Conservation (phyloP, 345 rosid species). For the Populus davidiana region DNA sequence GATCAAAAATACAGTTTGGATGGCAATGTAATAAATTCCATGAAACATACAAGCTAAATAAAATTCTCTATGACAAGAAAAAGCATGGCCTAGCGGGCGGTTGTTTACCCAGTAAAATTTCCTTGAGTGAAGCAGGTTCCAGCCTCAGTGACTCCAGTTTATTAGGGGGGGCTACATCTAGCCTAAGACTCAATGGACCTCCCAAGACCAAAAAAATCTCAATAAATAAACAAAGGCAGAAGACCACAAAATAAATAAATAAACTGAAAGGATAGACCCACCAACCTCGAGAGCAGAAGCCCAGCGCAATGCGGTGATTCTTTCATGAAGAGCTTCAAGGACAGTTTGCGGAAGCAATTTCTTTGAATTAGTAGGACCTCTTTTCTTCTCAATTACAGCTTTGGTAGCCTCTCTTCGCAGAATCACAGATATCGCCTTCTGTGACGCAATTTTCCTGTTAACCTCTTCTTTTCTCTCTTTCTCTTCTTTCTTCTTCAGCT, state of each 20-base stretch:
- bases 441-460: constrained; percentile 68
- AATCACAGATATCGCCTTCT: constrained; percentile 74
- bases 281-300: constrained; percentile 83
- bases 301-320: constrained; percentile 85
- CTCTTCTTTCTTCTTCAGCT: constrained; percentile 42
- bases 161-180: neutral
- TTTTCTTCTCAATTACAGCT: constrained; percentile 73
- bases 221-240: neutral
- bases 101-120: too few species aligned
- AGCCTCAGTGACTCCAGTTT: too few species aligned
- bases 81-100: too few species aligned
- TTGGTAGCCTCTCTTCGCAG: constrained; percentile 80
- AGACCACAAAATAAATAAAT: too few species aligned
- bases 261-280: neutral
- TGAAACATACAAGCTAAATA: too few species aligned
- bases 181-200: neutral
- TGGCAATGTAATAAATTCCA: too few species aligned
- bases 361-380: constrained; percentile 60
- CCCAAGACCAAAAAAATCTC: neutral
- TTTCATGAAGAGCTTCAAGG: constrained; percentile 81
- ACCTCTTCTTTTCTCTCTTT: constrained; percentile 50
- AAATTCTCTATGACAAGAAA: too few species aligned
- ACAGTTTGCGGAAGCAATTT: constrained; percentile 74
- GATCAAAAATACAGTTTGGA: too few species aligned
- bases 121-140: too few species aligned